phyloP scores from a whole-genome alignment of 2,329 filamentous ascomycete genomes.

The Aspergillus floridensis region DNA sequence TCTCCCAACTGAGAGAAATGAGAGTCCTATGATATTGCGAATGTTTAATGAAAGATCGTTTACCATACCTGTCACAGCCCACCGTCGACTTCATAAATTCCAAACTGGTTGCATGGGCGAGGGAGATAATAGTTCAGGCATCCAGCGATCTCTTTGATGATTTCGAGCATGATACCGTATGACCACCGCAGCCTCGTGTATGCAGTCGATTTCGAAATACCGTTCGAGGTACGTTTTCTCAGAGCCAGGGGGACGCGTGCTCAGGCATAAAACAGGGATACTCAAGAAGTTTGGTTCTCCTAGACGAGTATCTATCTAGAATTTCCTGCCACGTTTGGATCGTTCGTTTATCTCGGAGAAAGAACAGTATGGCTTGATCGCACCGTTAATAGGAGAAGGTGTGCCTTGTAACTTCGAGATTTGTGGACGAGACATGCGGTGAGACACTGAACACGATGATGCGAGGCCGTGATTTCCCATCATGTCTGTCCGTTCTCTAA shows the following conservation, averaged over 20 bases:
- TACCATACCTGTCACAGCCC: too few relatives aligned
- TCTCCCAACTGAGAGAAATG: too few relatives aligned
- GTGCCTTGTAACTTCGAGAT: background rate
- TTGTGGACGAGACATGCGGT: background rate
- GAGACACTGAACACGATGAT: background rate
- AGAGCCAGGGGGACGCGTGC: background rate
- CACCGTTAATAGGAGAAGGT: background rate
- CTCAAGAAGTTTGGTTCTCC: background rate
- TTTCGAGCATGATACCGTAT: background rate
- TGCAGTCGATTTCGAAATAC: background rate
- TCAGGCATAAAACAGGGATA: background rate
- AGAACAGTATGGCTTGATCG: background rate
- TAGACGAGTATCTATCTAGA: too few relatives aligned
- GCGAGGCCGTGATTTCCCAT: background rate
- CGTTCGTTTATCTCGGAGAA: background rate
- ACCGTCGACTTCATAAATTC: background rate
- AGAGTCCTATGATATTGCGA: too few relatives aligned
- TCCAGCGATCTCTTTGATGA: too few relatives aligned
- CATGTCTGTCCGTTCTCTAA: too few relatives aligned
- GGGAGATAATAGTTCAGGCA: too few relatives aligned
- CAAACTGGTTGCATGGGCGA: too few relatives aligned
- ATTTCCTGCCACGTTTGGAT: background rate
- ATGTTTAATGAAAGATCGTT: too few relatives aligned
- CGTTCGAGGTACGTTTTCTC: background rate
- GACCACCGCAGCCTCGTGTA: background rate